phyloP scores from a whole-genome alignment of 192 early-diverging fungal genomes.

The Neocallimastix lanati region DNA sequence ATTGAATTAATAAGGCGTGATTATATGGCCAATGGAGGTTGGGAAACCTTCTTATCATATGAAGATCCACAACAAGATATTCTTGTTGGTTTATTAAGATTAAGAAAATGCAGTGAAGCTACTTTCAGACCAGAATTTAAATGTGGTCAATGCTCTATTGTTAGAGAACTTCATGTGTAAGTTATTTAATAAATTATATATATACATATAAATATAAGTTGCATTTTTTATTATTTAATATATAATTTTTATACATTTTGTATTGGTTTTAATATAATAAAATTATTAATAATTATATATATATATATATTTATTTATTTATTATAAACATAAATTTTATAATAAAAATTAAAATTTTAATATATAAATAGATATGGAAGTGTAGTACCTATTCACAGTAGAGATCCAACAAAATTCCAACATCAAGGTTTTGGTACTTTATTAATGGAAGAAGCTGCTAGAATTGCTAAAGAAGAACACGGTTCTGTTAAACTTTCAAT shows the following conservation, averaged over 20 bases:
- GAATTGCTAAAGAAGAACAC: constrained; percentile 95
- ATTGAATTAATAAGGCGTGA: constrained; percentile 93
- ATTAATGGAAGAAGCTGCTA: constrained; percentile 98
- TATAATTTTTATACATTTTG: too few species aligned
- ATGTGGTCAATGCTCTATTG: constrained; percentile 62
- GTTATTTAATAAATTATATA: too few species aligned
- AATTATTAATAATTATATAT: too few species aligned
- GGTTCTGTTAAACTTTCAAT: constrained; percentile 84
- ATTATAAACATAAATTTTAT: too few species aligned
- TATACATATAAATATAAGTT: too few species aligned
- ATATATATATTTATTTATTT: too few species aligned
- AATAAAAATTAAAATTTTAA: too few species aligned
- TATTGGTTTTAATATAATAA: too few species aligned
- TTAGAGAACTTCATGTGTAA: constrained; percentile 95
- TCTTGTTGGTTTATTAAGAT: constrained; percentile 77
- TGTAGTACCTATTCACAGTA: constrained; percentile 85
- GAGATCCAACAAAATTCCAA: constrained; percentile 97
- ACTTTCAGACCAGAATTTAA: constrained; percentile 86
- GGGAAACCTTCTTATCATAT: constrained; percentile 98
- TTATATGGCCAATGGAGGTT: constrained; percentile 92
- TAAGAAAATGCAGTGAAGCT: constrained; percentile 79
- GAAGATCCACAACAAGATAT: constrained; percentile 96
- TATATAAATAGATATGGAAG: constrained; percentile 42
- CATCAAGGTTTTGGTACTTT: constrained; percentile 97
- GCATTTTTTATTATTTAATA: too few species aligned